Conservation (phyloP, 1,284 basidiomycete species). For the Cutaneotrichosporon sp. region DNA sequence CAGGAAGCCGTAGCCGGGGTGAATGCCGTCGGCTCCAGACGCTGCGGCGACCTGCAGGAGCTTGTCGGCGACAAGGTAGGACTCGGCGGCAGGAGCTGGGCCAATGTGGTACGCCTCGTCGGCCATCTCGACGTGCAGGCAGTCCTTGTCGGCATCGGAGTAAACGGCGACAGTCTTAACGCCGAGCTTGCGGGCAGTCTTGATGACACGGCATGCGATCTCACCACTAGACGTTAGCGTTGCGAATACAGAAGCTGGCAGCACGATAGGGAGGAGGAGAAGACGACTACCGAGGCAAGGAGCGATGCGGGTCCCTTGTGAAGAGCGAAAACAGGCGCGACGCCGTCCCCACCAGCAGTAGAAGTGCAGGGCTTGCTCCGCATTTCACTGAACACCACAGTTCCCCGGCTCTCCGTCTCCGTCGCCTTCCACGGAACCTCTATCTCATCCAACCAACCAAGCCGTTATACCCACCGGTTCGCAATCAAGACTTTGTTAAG, state of each 20-base stretch:
- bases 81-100: conserved; percentile 77
- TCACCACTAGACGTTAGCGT: conserved; percentile 58
- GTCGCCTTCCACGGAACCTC: too few species aligned
- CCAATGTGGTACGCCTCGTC: conserved; percentile 94
- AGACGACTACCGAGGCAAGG: not conserved
- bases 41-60: conserved; percentile 73
- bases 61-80: conserved; percentile 83
- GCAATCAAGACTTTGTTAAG: conserved; percentile 73
- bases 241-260: too few species aligned
- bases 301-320: too few species aligned
- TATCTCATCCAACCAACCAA: not conserved
- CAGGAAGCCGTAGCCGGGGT: conserved; percentile 78
- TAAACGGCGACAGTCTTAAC: conserved; percentile 89
- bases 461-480: conserved; percentile 56
- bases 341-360: too few species aligned
- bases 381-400: too few species aligned
- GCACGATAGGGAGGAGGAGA: not conserved
- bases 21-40: conserved; percentile 75
- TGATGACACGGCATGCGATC: conserved; percentile 90
- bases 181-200: conserved; percentile 78
- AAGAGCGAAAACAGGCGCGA: too few species aligned
- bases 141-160: conserved; percentile 74
- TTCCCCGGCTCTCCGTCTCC: not conserved
- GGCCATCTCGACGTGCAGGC: conserved; percentile 74
- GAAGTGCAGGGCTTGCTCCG: too few species aligned